Evolutionary conservation across 768 basidiomycete genomes (phyloP).

Genomic region (Leccinum aurantiacum): DNA sequence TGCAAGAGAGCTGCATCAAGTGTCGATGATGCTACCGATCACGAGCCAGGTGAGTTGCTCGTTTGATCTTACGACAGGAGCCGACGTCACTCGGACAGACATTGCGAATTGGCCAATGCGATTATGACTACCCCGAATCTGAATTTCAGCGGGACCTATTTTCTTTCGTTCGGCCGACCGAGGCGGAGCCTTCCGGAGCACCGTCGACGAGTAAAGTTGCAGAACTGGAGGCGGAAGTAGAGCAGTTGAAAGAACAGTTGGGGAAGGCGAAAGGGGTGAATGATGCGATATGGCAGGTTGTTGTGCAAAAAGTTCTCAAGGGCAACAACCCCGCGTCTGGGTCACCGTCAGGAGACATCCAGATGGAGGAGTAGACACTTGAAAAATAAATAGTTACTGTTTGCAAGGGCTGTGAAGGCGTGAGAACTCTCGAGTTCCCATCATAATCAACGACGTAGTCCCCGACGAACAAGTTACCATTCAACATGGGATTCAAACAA

Average conservation of each 20-base stretch:
- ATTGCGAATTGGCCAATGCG: constrained; percentile 15
- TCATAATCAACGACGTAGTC: background rate
- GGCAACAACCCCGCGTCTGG: background rate
- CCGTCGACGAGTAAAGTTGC: constrained; percentile 56
- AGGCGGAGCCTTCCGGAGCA: constrained; percentile 26
- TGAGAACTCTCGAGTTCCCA: constrained; percentile 10
- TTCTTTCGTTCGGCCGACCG: constrained; percentile 56
- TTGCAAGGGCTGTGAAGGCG: constrained; percentile 24
- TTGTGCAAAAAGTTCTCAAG: constrained; percentile 64
- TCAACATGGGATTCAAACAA: constrained; percentile 80
- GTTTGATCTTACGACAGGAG: background rate
- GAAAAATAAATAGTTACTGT: background rate
- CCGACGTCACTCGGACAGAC: constrained; percentile 14
- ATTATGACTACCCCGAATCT: constrained; percentile 45
- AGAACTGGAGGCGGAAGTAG: constrained; percentile 74
- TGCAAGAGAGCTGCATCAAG: constrained; percentile 67
- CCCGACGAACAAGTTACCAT: background rate
- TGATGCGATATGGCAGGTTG: constrained; percentile 89
- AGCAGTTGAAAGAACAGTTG: constrained; percentile 63
- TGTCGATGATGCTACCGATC: constrained; percentile 58
- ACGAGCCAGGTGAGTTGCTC: constrained; percentile 40
- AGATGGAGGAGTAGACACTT: constrained; percentile 14
- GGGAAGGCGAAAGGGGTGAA: constrained; percentile 88
- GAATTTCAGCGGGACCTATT: constrained; percentile 67
- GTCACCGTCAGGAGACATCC: background rate